Evolutionary conservation across 139 green algal species (phyloP).

Genomic region (Astrephomene gubernaculifera): DNA sequence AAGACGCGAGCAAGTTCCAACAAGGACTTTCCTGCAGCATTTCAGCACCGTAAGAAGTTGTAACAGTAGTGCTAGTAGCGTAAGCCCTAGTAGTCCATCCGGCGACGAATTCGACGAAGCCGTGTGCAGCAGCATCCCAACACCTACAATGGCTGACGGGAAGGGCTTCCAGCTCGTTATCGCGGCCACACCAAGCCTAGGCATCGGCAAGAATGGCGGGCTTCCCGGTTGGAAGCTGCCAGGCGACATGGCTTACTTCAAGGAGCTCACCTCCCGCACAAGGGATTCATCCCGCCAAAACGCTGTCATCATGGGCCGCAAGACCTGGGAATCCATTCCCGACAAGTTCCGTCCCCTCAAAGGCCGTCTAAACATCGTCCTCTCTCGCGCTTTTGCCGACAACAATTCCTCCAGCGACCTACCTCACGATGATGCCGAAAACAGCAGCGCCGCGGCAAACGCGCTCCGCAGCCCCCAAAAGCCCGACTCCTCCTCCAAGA

Average conservation of each 20-base stretch:
- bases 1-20: too few species aligned
- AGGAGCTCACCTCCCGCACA: constrained; percentile 83
- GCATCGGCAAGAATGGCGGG: constrained; percentile 85
- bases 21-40: background rate
- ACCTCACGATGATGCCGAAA: background rate
- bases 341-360: constrained; percentile 90
- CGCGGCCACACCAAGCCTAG: constrained; percentile 81
- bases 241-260: constrained; percentile 96
- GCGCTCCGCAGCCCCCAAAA: background rate
- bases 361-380: constrained; percentile 95
- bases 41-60: background rate
- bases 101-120: background rate
- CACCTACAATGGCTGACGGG: background rate
- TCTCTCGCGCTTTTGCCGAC: constrained; percentile 70
- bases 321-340: constrained; percentile 97
- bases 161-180: constrained; percentile 92
- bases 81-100: background rate
- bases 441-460: constrained; percentile 19
- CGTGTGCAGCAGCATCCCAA: background rate
- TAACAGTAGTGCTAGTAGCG: background rate
- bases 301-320: constrained; percentile 98
- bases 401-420: background rate
- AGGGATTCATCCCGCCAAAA: constrained; percentile 78
- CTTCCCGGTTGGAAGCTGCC: constrained; percentile 75
- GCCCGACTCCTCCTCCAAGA: too few species aligned